These are phyloP conservation scores for Cystobasidium ongulense DNA, from an alignment of 768 basidiomycete genomes.

Conservation along the genomic window DNA sequence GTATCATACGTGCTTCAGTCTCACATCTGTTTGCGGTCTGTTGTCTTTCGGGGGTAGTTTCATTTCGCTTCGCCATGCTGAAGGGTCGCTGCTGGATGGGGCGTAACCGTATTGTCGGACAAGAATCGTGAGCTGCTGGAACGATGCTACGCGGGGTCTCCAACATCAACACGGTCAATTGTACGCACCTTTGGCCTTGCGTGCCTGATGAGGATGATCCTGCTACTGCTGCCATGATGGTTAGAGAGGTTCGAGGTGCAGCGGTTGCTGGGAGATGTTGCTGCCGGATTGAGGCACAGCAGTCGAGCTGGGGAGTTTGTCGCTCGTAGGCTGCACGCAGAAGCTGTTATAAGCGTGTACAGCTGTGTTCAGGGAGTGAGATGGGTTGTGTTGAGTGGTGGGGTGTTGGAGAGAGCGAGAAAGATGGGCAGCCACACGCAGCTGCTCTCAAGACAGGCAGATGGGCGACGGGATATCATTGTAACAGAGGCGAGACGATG, in stretches of 20 bases:
- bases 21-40: constrained; percentile 81
- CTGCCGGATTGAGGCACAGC: not conserved
- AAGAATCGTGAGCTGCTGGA: not conserved
- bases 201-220: not conserved
- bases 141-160: not conserved
- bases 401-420: not conserved
- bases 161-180: too few relatives aligned
- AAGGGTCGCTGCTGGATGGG: constrained; percentile 19
- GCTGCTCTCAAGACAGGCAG: not conserved
- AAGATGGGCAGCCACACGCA: not conserved
- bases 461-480: too few relatives aligned
- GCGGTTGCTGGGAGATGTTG: too few relatives aligned
- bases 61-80: constrained; percentile 39
- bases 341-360: not conserved
- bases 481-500: too few relatives aligned
- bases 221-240: not conserved
- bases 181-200: not conserved
- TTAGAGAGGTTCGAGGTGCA: not conserved
- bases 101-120: not conserved
- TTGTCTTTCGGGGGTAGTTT: constrained; percentile 51
- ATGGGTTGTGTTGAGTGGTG: not conserved
- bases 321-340: not conserved
- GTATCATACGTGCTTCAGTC: constrained; percentile 14
- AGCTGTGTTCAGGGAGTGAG: not conserved
- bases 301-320: constrained; percentile 4